Base-by-base conservation (phyloP, 1,284 basidiomycete genomes). In the Ceratobasidium papillatum region DNA sequence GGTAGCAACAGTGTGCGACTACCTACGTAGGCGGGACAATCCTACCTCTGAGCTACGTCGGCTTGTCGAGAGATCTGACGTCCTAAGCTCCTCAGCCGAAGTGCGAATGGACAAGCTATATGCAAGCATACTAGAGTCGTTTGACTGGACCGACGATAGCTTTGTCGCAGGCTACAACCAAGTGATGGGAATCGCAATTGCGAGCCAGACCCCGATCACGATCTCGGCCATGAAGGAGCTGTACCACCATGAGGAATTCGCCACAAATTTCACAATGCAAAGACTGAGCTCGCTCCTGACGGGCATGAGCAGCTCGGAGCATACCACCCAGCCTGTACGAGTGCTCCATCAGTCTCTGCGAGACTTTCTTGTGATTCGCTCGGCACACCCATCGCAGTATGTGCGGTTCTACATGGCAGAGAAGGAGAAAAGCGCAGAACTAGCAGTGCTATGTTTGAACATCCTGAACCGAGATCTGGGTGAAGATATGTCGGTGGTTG, bases 21-120 rank as follows among this genome's bases (percentile, higher is more conserved):
- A 78, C 58, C 56, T 80, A 4, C 19, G 36, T 14, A 51, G 22
- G 11, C 38, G 74, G 3, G n/a, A 47, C 5, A 22, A 74, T 62
- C 79, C 78, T n/a, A 74, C 75, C 19, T 72, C 61, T 51, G 75
- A 77, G 51, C 73, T 79, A 22, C 27, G 63, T 17, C 22, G 51
- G 12, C 58, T 77, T 49, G 52, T 77, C 11, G 43, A 41, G 1
- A 59, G 62, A 45, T 27, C 41, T 49, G n/a, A 19, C 22, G 41
- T 68, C 7, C 54, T 58, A 3, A 14, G 30, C 19, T n/a, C n/a
- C 3, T 62, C 59, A 5, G 63, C 78, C 2, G 75, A 77, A 32
- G 30, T 59, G 22, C 78, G 78, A 64, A 78, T 80, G 78, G 77
- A 79, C 38, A 32, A 25, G n/a, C 61, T 45, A 47, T 80, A 80